A percentile compares a stretch with the other conserved stretches of the same genome.
These are phyloP conservation scores for Aspergillus bertholletiae DNA, from an alignment of 495 filamentous ascomycete genomes.

Conservation along the genomic window DNA sequence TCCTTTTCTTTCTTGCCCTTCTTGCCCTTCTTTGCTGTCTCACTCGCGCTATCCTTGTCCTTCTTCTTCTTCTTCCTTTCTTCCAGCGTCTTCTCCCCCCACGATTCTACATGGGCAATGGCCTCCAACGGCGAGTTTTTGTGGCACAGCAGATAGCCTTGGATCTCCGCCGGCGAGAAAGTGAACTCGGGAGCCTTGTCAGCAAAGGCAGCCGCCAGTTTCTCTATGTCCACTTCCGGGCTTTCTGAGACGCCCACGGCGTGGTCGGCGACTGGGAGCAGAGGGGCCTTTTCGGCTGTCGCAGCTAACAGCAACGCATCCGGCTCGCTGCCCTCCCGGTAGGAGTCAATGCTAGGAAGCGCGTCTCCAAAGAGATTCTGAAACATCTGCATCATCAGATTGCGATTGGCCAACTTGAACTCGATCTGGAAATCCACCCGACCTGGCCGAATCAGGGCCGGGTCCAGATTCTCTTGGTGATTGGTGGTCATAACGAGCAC, in stretches of 20 bases:
- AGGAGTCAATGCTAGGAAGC: conserved; percentile 23
- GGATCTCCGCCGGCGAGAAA: conserved; percentile 67
- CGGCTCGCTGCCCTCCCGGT: conserved; percentile 45
- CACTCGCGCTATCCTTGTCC: background rate
- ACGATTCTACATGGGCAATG: conserved; percentile 49
- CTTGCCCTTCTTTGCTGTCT: background rate
- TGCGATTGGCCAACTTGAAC: conserved; percentile 58
- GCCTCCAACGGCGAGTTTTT: conserved; percentile 55
- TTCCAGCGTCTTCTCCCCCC: conserved; percentile 45
- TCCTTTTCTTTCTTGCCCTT: background rate
- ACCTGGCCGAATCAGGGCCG: conserved; percentile 71
- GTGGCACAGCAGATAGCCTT: conserved; percentile 57
- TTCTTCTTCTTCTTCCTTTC: conserved; percentile 30
- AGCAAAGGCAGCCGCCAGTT: conserved; percentile 49
- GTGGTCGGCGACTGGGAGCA: background rate
- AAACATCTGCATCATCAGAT: conserved; percentile 20
- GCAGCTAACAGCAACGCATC: too few relatives aligned
- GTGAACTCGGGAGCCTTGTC: conserved; percentile 41
- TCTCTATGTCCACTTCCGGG: conserved; percentile 17
- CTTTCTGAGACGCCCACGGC: too few relatives aligned
- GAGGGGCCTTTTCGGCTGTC: background rate
- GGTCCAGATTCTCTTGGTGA: conserved; percentile 67
- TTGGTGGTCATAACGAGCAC: conserved; percentile 87
- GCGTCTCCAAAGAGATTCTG: conserved; percentile 50
- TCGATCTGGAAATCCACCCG: conserved; percentile 70